These are phyloP conservation scores for Smallanthus sonchifolius DNA, from an alignment of 129 eudicot genomes.

Conservation along the genomic window DNA sequence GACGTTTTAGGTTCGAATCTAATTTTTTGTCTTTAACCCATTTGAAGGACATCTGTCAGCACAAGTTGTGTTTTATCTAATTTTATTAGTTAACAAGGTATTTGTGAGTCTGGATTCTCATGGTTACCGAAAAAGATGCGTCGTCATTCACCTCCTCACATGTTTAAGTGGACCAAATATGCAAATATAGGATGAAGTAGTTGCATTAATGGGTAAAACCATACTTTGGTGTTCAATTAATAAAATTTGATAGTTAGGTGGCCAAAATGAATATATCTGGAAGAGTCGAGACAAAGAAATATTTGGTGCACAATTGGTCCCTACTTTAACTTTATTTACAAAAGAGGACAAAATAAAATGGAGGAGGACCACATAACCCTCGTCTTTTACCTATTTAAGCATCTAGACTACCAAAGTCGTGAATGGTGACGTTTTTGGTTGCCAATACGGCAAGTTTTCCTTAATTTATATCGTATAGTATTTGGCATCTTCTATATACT, in stretches of 20 bases:
- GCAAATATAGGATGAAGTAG: too few species aligned
- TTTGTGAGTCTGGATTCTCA: too few species aligned
- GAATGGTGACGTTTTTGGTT: constrained; percentile 22
- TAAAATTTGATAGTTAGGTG: neutral
- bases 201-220: too few species aligned
- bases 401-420: neutral
- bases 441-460: neutral
- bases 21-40: too few species aligned
- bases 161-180: too few species aligned
- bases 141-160: too few species aligned
- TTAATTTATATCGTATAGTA: neutral
- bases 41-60: too few species aligned
- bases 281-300: neutral
- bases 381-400: neutral
- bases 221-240: neutral
- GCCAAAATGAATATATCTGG: neutral
- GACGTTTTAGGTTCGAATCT: too few species aligned
- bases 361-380: constrained; percentile 9
- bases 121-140: too few species aligned
- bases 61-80: too few species aligned
- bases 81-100: too few species aligned
- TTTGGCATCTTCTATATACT: too few species aligned
- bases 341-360: constrained; percentile 3
- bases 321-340: neutral
- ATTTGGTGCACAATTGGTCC: neutral